A percentile compares a stretch with the other conserved stretches of the same genome.
Evolutionary conservation across 345 rosid genomes (phyloP).

Genomic region (Corchorus olitorius): DNA sequence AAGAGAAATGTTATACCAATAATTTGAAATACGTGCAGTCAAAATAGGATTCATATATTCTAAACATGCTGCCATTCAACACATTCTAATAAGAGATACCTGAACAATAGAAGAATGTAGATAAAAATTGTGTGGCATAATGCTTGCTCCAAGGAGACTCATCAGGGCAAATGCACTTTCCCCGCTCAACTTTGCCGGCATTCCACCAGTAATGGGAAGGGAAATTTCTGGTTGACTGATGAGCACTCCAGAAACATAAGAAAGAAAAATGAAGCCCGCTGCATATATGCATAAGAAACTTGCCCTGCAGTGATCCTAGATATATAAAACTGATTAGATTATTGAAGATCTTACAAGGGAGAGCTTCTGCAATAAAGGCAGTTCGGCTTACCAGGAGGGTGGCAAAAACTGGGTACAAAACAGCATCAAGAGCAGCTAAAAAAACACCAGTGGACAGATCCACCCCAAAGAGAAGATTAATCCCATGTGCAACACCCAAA

Average conservation of each 20-base stretch:
- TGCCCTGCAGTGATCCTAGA: conserved; percentile 70
- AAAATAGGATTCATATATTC: background rate
- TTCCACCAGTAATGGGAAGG: conserved; percentile 60
- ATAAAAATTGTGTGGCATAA: conserved; percentile 96
- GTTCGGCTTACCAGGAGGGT: conserved; percentile 62
- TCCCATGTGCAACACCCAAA: conserved; percentile 90
- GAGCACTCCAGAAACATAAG: conserved; percentile 72
- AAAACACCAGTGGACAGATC: conserved; percentile 80
- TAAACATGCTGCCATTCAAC: background rate
- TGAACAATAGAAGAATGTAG: conserved; percentile 85
- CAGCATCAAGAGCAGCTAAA: conserved; percentile 85
- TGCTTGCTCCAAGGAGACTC: conserved; percentile 98
- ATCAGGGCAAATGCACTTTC: conserved; percentile 79
- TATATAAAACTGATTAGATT: conserved; percentile 27
- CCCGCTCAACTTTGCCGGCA: conserved; percentile 59
- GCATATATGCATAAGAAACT: conserved; percentile 53
- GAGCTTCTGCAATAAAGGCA: background rate
- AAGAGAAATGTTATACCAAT: background rate
- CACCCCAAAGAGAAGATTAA: conserved; percentile 84
- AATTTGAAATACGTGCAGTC: background rate
- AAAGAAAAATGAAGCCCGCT: conserved; percentile 58
- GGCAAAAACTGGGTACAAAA: conserved; percentile 77
- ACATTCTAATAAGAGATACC: conserved; percentile 42
- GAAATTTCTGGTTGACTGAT: conserved; percentile 79
- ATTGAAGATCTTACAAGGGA: conserved; percentile 12